phyloP scores from a whole-genome alignment of 2,329 filamentous ascomycete genomes.

The Aspergillus tanneri region DNA sequence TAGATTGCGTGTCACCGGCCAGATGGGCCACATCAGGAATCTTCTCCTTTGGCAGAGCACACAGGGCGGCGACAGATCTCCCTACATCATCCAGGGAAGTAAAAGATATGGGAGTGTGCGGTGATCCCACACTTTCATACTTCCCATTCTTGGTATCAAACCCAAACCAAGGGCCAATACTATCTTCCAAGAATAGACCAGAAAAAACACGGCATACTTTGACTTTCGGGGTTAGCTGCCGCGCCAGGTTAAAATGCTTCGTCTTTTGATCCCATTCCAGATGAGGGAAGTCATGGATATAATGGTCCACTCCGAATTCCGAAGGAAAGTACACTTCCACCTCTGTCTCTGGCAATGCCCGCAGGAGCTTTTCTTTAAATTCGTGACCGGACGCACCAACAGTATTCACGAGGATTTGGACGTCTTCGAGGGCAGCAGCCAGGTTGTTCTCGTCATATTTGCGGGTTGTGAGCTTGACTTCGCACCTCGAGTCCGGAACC shows the following conservation, averaged over 20 bases:
- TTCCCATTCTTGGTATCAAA: conserved; percentile 27
- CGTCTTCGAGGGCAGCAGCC: conserved; percentile 24
- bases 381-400: conserved; percentile 27
- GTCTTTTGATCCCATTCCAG: conserved; percentile 38
- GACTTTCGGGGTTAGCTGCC: conserved; percentile 15
- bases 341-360: conserved; percentile 21
- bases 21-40: conserved; percentile 30
- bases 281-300: conserved; percentile 37
- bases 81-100: conserved; percentile 35
- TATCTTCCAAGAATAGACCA: conserved; percentile 36
- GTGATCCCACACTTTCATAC: conserved; percentile 32
- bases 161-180: conserved; percentile 37
- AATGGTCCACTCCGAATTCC: conserved; percentile 42
- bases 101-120: conserved; percentile 28
- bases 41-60: conserved; percentile 15
- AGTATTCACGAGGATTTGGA: conserved; percentile 36
- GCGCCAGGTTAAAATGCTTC: conserved; percentile 24
- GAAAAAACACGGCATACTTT: conserved; percentile 33
- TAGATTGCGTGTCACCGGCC: conserved; percentile 26
- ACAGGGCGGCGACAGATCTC: conserved; percentile 28
- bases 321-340: conserved; percentile 38
- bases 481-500: conserved; percentile 2
- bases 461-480: conserved; percentile 16
- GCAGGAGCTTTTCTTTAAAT: conserved; percentile 31
- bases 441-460: conserved; percentile 25